Conservation (phyloP, 305 asterid genomes). For the Fraxinus xanthoxyloides region DNA sequence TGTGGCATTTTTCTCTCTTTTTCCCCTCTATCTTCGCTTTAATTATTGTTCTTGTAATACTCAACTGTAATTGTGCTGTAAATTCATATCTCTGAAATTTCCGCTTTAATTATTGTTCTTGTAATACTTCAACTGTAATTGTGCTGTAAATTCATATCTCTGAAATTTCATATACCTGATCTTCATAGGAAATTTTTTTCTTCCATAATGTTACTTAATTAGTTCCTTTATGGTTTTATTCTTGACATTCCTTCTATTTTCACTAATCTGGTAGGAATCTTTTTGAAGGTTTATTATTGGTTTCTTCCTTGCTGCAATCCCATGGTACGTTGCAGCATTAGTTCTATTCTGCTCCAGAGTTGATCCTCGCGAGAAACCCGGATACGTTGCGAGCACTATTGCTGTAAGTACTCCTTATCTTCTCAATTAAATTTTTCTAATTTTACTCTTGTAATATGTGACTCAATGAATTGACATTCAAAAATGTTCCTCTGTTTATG, state of each 20-base stretch:
- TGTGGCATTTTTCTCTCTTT: neutral
- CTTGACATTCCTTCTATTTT: neutral
- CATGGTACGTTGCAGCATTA: slow-evolving; percentile 75
- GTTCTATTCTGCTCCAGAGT: slow-evolving; percentile 57
- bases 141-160: neutral
- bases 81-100: neutral
- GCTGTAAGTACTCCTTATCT: slow-evolving; percentile 60
- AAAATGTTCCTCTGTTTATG: neutral
- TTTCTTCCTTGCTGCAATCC: slow-evolving; percentile 74
- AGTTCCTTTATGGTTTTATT: neutral
- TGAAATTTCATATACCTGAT: neutral
- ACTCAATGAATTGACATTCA: neutral
- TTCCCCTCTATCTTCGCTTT: neutral
- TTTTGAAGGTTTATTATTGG: slow-evolving; percentile 77
- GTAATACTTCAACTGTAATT: neutral
- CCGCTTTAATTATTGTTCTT: neutral
- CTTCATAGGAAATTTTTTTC: neutral
- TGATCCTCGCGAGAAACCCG: slow-evolving; percentile 89
- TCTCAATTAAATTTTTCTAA: neutral
- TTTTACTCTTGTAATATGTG: neutral
- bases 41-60: neutral
- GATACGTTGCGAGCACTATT: slow-evolving; percentile 57
- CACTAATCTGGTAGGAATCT: neutral
- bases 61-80: neutral
- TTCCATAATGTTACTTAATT: neutral